Base-by-base conservation (phyloP, 345 rosid species). In the Eucalyptus polyanthemos region DNA sequence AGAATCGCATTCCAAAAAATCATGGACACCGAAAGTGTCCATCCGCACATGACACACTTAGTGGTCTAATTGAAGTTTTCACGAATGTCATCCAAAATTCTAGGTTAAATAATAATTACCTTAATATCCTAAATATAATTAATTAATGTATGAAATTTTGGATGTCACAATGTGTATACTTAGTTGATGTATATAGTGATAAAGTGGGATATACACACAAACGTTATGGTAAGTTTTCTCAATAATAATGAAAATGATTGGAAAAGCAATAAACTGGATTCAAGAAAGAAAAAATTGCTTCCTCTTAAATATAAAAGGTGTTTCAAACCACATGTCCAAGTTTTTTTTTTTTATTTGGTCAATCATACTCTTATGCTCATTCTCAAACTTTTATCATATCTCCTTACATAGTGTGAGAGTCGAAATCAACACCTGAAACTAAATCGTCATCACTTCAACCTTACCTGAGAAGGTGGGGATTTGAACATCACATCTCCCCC, bases 391-490 rank as follows among this genome's bases (percentile, higher is more conserved):
- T 53, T 53, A 53, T 19, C 25, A 0, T 8, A 53, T 19, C 24
- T 53, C 58, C 5, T 19, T 53, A 53, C 58, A 53, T 7, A 7
- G 10, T 3, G 24, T 53, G 58, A 53, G 0, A 53, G 25, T 53
- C 5, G 1, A 53, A 53, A 53, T 53, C 11, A 53, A 53, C 0
- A 53, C 25, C 2, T 19, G 0, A 53, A 53, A 53, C 11, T 53
- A 53, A 53, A 53, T 19, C 5, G 1, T 53, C 0, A 0, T 53
- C 58, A 53, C 25, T 53, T 53, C 58, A 19, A 53, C 10, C 5
- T 0, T 19, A 1, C 24, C 9, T 53, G 0, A 53, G 10, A 53
- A 53, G 0, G 10, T 19, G 10, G 58, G 1, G 5, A 53, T 19
- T 53, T 53, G 25, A 53, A 19, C 5, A 2, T 53, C 58, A 19